Evolutionary conservation across 768 basidiomycete genomes (phyloP).

Genomic region (Ramaria sp.): DNA sequence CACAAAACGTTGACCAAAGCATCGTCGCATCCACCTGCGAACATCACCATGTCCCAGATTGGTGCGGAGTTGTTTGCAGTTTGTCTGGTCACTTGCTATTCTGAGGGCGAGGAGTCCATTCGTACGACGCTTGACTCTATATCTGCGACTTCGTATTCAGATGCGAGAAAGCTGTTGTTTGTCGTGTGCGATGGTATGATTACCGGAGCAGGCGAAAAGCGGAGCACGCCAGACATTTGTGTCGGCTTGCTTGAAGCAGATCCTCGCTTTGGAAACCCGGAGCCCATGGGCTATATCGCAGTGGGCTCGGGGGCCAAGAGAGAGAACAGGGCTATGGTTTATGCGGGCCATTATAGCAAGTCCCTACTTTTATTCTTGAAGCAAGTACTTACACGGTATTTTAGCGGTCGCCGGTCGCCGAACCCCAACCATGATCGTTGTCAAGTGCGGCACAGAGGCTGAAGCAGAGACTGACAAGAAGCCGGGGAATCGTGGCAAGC

Average conservation of each 20-base stretch:
- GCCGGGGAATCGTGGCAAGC: slow-evolving; percentile 96
- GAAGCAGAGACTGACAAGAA: slow-evolving; percentile 83
- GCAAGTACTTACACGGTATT: background rate
- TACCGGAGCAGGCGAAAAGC: slow-evolving; percentile 92
- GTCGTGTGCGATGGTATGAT: slow-evolving; percentile 98
- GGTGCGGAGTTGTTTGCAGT: slow-evolving; percentile 93
- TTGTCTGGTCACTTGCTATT: slow-evolving; percentile 95
- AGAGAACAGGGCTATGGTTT: slow-evolving; percentile 94
- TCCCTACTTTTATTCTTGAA: slow-evolving; percentile 12
- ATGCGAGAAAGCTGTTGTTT: slow-evolving; percentile 84
- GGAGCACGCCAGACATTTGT: slow-evolving; percentile 93
- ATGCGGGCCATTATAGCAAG: slow-evolving; percentile 98
- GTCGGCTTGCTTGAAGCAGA: slow-evolving; percentile 87
- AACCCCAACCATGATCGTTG: slow-evolving; percentile 87
- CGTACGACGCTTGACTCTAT: slow-evolving; percentile 90
- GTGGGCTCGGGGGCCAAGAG: slow-evolving; percentile 85
- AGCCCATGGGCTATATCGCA: slow-evolving; percentile 86
- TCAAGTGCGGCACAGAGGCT: slow-evolving; percentile 89
- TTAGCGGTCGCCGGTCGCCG: slow-evolving; percentile 77
- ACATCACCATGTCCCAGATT: slow-evolving; percentile 82
- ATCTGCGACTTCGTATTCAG: slow-evolving; percentile 83
- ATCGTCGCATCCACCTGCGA: slow-evolving; percentile 27
- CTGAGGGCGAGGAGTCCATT: slow-evolving; percentile 90
- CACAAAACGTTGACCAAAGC: slow-evolving; percentile 38
- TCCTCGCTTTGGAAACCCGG: slow-evolving; percentile 90